Percentiles rank a stretch among this genome's conserved stretches.
Evolutionary conservation across 352 stramenopile genomes (phyloP).

Genomic region (Phytopythium montanum): DNA sequence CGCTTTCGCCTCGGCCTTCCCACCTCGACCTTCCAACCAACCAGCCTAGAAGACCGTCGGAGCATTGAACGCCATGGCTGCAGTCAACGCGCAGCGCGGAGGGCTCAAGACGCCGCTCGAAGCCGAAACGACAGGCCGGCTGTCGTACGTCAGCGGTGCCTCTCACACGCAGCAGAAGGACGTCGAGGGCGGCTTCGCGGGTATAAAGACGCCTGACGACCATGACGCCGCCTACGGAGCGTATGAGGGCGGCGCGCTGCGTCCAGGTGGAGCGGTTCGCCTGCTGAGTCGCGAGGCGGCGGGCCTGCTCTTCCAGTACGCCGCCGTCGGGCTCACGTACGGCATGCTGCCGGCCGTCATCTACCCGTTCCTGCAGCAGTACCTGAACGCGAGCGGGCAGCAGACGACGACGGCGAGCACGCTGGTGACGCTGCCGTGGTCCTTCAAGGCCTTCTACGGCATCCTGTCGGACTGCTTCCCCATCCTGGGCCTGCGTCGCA

Average conservation of each 20-base stretch:
- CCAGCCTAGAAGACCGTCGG: background rate
- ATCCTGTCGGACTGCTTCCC: constrained; percentile 5
- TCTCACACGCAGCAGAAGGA: constrained; percentile 1
- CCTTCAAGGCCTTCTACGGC: background rate
- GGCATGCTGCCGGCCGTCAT: constrained; percentile 21
- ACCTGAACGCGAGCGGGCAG: background rate
- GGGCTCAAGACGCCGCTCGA: constrained; percentile 5
- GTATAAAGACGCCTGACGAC: constrained; percentile 7
- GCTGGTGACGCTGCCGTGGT: background rate
- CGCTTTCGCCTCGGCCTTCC: constrained; percentile 1
- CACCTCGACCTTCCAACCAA: background rate
- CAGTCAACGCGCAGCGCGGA: background rate
- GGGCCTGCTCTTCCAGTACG: constrained; percentile 22
- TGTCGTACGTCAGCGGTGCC: constrained; percentile 5
- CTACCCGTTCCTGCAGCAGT: constrained; percentile 8
- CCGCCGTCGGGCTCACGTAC: constrained; percentile 8
- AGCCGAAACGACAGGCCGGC: background rate
- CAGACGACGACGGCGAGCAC: background rate
- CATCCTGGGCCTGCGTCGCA: constrained; percentile 12
- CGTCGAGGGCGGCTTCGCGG: background rate
- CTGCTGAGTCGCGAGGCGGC: constrained; percentile 22
- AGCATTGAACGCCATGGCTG: background rate
- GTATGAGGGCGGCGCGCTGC: constrained; percentile 20
- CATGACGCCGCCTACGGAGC: background rate
- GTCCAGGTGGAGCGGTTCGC: constrained; percentile 9